These are phyloP conservation scores for Septoria petroselini DNA, from an alignment of 2,329 filamentous ascomycete species.

Conservation along the genomic window DNA sequence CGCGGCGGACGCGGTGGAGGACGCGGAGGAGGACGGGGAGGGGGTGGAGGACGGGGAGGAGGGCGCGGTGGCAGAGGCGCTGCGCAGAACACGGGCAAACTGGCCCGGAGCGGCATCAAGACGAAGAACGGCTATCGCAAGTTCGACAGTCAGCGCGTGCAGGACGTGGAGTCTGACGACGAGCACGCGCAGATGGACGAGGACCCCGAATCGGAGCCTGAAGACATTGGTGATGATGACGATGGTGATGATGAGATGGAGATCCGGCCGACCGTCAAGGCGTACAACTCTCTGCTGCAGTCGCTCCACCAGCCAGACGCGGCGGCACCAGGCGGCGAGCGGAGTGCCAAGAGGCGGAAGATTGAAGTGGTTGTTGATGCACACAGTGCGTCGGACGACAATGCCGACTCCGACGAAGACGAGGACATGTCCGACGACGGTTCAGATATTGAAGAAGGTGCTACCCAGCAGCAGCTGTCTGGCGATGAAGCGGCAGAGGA, in stretches of 20 bases:
- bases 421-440: conserved; percentile 43
- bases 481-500: conserved; percentile 44
- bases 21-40: conserved; percentile 32
- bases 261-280: conserved; percentile 35
- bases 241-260: conserved; percentile 37
- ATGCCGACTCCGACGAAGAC: conserved; percentile 46
- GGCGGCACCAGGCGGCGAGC: conserved; percentile 40
- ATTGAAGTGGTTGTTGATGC: conserved; percentile 36
- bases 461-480: conserved; percentile 47
- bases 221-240: conserved; percentile 31
- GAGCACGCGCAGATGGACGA: conserved; percentile 21
- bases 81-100: conserved; percentile 24
- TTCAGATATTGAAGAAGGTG: conserved; percentile 37
- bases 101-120: conserved; percentile 36
- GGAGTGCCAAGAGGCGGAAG: conserved; percentile 54
- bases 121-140: conserved; percentile 36
- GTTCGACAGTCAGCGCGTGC: conserved; percentile 38
- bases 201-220: conserved; percentile 28
- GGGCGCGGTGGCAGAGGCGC: conserved; percentile 27
- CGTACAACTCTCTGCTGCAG: conserved; percentile 58
- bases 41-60: conserved; percentile 31
- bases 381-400: no score
- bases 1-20: conserved; percentile 30
- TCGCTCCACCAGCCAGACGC: conserved; percentile 47
- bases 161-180: conserved; percentile 33